phyloP scores from a whole-genome alignment of 2,329 filamentous ascomycete genomes.

The Alternaria gaisen region DNA sequence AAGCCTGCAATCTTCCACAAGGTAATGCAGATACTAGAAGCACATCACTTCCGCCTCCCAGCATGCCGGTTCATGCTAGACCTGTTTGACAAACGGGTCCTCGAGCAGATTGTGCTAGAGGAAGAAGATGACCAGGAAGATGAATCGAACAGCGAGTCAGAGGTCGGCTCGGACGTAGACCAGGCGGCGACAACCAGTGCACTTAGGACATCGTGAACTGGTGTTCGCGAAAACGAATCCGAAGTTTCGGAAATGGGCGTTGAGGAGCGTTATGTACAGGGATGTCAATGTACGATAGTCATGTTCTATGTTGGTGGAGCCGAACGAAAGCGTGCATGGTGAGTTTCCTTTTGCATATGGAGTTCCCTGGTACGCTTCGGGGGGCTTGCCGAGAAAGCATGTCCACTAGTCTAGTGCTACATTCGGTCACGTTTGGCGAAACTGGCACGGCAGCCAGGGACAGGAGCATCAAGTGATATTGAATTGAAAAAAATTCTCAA shows the following conservation, averaged over 20 bases:
- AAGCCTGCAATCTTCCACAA: constrained; percentile 83
- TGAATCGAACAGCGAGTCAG: constrained; percentile 46
- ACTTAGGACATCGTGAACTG: constrained; percentile 24
- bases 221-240: constrained; percentile 15
- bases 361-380: constrained; percentile 28
- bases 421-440: constrained; percentile 23
- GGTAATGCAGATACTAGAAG: constrained; percentile 84
- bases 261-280: constrained; percentile 24
- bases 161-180: constrained; percentile 43
- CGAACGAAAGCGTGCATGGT: constrained; percentile 23
- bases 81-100: constrained; percentile 88
- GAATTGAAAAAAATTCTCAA: constrained; percentile 4
- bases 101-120: constrained; percentile 83
- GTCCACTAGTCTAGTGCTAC: constrained; percentile 10
- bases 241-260: constrained; percentile 20
- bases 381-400: constrained; percentile 14
- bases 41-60: constrained; percentile 86
- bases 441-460: constrained; percentile 12
- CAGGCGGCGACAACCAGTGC: constrained; percentile 27
- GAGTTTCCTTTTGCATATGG: constrained; percentile 32
- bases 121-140: constrained; percentile 63
- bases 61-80: constrained; percentile 92
- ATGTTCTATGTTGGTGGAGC: constrained; percentile 11
- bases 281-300: constrained; percentile 18
- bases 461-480: background rate